Evolutionary conservation across 176 grass and related monocot species (phyloP).

Genomic region (Cymbopogon citratus): DNA sequence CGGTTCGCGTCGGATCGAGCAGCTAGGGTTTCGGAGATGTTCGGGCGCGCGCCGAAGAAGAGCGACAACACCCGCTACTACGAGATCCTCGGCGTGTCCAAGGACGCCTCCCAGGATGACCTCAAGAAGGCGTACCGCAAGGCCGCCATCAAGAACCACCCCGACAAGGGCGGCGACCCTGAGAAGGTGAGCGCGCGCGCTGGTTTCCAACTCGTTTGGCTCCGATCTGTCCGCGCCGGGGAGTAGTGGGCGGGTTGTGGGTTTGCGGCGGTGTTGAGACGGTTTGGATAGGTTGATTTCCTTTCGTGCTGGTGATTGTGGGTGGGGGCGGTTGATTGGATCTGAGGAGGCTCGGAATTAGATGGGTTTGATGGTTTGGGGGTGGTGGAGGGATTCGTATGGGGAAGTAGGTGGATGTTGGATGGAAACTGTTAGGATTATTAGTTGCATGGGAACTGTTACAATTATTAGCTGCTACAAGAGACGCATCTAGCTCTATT

Average conservation of each 20-base stretch:
- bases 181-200: slow-evolving; percentile 51
- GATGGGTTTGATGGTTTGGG: background rate
- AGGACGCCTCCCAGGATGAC: slow-evolving; percentile 59
- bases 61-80: slow-evolving; percentile 86
- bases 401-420: background rate
- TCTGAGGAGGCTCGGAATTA: background rate
- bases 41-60: slow-evolving; percentile 78
- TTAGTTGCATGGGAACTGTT: background rate
- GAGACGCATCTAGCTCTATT: background rate
- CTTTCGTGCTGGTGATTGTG: too few relatives aligned
- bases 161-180: slow-evolving; percentile 86
- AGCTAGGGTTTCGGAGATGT: slow-evolving; percentile 55
- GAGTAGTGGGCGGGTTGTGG: background rate
- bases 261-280: background rate
- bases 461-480: background rate
- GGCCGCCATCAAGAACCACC: slow-evolving; percentile 95
- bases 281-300: background rate
- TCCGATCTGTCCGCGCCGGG: background rate
- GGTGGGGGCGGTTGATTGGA: background rate
- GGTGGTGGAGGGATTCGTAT: background rate
- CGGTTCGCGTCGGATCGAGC: slow-evolving; percentile 15
- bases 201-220: background rate
- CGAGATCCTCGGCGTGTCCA: slow-evolving; percentile 70
- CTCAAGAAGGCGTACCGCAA: slow-evolving; percentile 96
- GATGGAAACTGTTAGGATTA: background rate